A percentile compares a stretch with the other conserved stretches of the same genome.
phyloP scores from a whole-genome alignment of 2,329 filamentous ascomycete species.

The Sphaceloma murrayae region DNA sequence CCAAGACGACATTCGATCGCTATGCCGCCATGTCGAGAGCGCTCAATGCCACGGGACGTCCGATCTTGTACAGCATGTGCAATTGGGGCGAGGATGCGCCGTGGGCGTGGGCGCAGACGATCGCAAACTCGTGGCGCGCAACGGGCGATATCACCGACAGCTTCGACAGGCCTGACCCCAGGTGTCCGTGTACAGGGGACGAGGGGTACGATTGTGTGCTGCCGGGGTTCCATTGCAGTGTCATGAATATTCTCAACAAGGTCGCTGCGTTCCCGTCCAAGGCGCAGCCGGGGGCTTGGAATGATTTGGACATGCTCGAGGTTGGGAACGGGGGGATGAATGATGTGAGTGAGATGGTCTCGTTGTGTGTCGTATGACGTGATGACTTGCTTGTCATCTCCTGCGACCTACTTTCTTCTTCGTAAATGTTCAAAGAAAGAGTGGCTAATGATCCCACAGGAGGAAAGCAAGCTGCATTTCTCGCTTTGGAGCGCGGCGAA shows the following conservation, averaged over 20 bases:
- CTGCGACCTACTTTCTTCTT: too few relatives aligned
- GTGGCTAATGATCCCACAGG: too few relatives aligned
- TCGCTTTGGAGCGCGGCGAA: slow-evolving; percentile 42
- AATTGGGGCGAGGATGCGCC: slow-evolving; percentile 18
- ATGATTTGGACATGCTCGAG: slow-evolving; percentile 42
- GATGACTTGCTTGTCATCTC: too few relatives aligned
- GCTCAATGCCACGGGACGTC: slow-evolving; percentile 37
- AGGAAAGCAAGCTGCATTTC: slow-evolving; percentile 38
- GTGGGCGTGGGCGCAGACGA: slow-evolving; percentile 44
- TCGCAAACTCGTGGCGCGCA: slow-evolving; percentile 40
- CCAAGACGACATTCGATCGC: slow-evolving; percentile 37
- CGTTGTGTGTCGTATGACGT: neutral
- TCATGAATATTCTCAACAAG: slow-evolving; percentile 44
- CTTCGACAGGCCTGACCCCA: slow-evolving; percentile 36
- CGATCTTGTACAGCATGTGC: slow-evolving; percentile 37
- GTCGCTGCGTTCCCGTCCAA: slow-evolving; percentile 35
- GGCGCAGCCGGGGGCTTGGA: slow-evolving; percentile 37
- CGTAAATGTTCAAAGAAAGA: too few relatives aligned
- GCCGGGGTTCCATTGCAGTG: slow-evolving; percentile 40
- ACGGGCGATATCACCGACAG: slow-evolving; percentile 40
- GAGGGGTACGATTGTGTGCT: slow-evolving; percentile 35
- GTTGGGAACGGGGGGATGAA: slow-evolving; percentile 35
- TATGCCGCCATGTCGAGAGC: slow-evolving; percentile 43
- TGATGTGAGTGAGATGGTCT: slow-evolving; percentile 23
- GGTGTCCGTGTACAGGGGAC: slow-evolving; percentile 34